These are phyloP conservation scores for Rhizophagus clarus DNA, from an alignment of 192 early-diverging fungal species.

Conservation along the genomic window DNA sequence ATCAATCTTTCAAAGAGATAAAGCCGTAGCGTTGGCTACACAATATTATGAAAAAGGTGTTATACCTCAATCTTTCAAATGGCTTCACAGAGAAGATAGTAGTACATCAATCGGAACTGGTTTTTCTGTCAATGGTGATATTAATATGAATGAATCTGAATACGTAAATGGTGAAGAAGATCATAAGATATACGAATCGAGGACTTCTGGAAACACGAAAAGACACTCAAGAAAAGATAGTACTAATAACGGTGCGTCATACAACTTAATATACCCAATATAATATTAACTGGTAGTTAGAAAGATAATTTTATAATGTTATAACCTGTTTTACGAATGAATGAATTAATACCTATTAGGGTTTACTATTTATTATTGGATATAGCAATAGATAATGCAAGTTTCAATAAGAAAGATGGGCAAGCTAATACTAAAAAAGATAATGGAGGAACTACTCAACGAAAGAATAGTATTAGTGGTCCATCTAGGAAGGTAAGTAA, in stretches of 20 bases:
- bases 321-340: not conserved
- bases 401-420: not conserved
- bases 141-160: not conserved
- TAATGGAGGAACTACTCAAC: not conserved
- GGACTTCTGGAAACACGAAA: not conserved
- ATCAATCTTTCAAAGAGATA: slow-evolving; percentile 45
- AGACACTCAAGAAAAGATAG: not conserved
- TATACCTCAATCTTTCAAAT: slow-evolving; percentile 46
- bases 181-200: not conserved
- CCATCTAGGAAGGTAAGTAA: slow-evolving; percentile 6
- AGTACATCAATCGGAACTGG: not conserved
- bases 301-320: not conserved
- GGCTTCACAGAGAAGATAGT: slow-evolving; percentile 38
- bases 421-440: not conserved
- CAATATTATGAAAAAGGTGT: slow-evolving; percentile 48
- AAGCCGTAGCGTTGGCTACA: slow-evolving; percentile 53
- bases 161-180: not conserved
- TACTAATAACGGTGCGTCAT: not conserved
- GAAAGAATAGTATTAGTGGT: slow-evolving; percentile 5
- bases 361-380: not conserved
- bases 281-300: not conserved
- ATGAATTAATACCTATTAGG: not conserved
- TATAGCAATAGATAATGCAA: not conserved
- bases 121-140: not conserved
- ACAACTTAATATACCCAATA: not conserved